phyloP scores from a whole-genome alignment of 1,284 basidiomycete species.

The Coniferiporia sulphurascens region DNA sequence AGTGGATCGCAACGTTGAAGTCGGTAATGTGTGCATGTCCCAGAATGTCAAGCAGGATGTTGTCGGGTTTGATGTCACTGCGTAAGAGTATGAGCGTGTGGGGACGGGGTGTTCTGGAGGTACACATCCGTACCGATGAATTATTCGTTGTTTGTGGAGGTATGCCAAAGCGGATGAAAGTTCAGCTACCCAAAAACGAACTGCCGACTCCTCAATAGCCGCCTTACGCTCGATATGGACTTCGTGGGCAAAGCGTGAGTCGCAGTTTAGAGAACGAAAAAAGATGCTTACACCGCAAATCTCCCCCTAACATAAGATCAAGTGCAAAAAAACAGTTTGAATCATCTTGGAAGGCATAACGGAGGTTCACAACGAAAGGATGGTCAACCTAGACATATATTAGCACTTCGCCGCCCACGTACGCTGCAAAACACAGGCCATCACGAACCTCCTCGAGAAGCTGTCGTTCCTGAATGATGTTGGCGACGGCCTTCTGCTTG shows the following conservation, averaged over 20 bases:
- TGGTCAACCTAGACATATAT: slow-evolving; percentile 73
- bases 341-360: slow-evolving; percentile 97
- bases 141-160: slow-evolving; percentile 87
- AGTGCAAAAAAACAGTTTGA: slow-evolving; percentile 98
- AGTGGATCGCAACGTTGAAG: slow-evolving; percentile 98
- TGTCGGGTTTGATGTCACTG: slow-evolving; percentile 95
- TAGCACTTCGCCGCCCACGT: slow-evolving; percentile 22
- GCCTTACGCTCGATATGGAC: slow-evolving; percentile 87
- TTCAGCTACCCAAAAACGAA: slow-evolving; percentile 90
- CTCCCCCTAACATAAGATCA: slow-evolving; percentile 95
- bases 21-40: slow-evolving; percentile 97
- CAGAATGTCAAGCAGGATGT: slow-evolving; percentile 86
- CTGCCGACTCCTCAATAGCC: slow-evolving; percentile 72
- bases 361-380: slow-evolving; percentile 89
- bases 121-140: slow-evolving; percentile 72
- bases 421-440: slow-evolving; percentile 24
- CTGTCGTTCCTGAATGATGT: slow-evolving; percentile 90
- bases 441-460: slow-evolving; percentile 78
- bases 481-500: slow-evolving; percentile 88
- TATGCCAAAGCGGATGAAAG: slow-evolving; percentile 83
- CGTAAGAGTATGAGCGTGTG: slow-evolving; percentile 17
- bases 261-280: not conserved
- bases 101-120: slow-evolving; percentile 29
- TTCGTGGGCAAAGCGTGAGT: slow-evolving; percentile 27
- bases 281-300: slow-evolving; percentile 72